Conservation (phyloP, 1,284 basidiomycete genomes). For the Golubevia pallescens region DNA sequence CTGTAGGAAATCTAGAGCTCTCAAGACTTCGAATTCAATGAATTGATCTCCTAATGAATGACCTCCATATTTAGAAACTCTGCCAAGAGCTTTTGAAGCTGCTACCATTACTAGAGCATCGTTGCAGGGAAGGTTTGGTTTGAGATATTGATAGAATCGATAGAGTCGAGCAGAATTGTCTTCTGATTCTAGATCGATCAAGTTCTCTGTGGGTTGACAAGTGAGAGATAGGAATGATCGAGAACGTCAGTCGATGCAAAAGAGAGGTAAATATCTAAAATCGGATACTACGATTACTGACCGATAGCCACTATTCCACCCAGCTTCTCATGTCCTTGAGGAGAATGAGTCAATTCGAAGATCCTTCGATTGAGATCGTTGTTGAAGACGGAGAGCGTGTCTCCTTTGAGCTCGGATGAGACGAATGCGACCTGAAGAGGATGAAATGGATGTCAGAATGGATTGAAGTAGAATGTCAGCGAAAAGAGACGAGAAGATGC, state of each 20-base stretch:
- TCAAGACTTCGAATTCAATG: conserved; percentile 82
- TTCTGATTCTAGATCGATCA: conserved; percentile 35
- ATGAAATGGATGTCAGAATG: too few relatives aligned
- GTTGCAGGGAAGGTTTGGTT: conserved; percentile 79
- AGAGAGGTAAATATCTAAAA: neutral
- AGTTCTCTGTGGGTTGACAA: conserved; percentile 16
- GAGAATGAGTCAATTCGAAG: conserved; percentile 82
- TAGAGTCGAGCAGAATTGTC: conserved; percentile 73
- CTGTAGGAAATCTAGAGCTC: conserved; percentile 76
- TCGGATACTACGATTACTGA: conserved; percentile 64
- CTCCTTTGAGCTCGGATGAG: conserved; percentile 52
- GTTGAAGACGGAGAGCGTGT: conserved; percentile 48
- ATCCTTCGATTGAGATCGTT: conserved; percentile 73
- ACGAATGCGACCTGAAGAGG: conserved; percentile 28
- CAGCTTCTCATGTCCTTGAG: conserved; percentile 75
- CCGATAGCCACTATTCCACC: conserved; percentile 84
- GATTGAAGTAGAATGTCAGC: too few relatives aligned
- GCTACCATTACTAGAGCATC: conserved; percentile 87
- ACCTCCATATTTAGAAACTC: conserved; percentile 80
- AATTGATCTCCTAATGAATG: conserved; percentile 82
- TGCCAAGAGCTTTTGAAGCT: conserved; percentile 81
- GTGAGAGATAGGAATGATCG: neutral
- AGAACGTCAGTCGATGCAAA: neutral
- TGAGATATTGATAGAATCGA: conserved; percentile 89
- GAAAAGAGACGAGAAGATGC: neutral